Base-by-base conservation (phyloP, 129 eudicot genomes). In the Chrysanthemum lavandulifolium region DNA sequence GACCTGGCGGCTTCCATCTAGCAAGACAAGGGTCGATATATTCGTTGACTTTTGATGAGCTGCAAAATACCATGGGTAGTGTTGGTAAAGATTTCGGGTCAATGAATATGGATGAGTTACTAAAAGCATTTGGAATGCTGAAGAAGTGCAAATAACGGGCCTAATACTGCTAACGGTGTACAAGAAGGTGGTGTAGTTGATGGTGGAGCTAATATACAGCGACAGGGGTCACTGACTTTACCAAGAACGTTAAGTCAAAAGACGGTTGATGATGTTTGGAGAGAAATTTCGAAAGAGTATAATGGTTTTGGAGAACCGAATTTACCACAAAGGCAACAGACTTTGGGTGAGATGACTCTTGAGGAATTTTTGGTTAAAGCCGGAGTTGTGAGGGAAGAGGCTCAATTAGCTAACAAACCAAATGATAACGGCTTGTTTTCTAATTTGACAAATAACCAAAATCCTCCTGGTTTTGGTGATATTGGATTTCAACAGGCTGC, bases 101-200 rank as follows among this genome's bases (percentile, higher is more conserved):
- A 4, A 90, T 94, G 97, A 94, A 94, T 71, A 94, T 94, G 99
- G 99, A 94, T 86, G 97, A 94, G 65, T 68, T 94, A 69, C 71
- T 94, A n/a, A 94, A 80, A 88, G 74, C 71, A 90, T 94, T 62
- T 94, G 99, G 99, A 90, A 84, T 78, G 97, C 97, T 64, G 99
- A 94, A 75, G 97, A 94, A 67, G 81, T 73, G 60, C 97, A 94
- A 60, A 81, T 75, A 15, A 67, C 77, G 43, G 87, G 2, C 23
- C 73, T 13, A 56, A 54, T 68, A 58, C 65, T 4, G 18, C 23
- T 40, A 60, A 48, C 68, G 86, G 66, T 36, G 76, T 49, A 31
- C 80, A 68, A 79, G 85, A 66, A 67, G 78, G 79, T 66, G 55
- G 55, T 18, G 58, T 29, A 1, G 51, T 14, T 8, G 84, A 40